These are phyloP conservation scores for Talaromyces sp. DNA, from an alignment of 2,329 filamentous ascomycete species.

Conservation along the genomic window DNA sequence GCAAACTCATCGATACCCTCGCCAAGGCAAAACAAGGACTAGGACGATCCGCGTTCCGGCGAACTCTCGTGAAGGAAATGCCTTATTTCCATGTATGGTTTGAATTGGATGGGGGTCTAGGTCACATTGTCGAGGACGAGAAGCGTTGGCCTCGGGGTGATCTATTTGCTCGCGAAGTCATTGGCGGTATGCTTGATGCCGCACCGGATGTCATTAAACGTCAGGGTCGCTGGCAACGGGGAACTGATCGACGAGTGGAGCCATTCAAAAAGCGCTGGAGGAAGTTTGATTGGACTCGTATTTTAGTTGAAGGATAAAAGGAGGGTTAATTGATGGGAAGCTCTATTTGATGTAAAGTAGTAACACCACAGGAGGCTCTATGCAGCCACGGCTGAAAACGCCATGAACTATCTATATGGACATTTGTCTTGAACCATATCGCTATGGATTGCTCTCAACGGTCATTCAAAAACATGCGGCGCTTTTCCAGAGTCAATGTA, in stretches of 20 bases:
- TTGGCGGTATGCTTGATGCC: slow-evolving; percentile 88
- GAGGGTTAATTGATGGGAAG: background rate
- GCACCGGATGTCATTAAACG: slow-evolving; percentile 83
- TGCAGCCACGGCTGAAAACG: no score
- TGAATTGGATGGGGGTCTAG: slow-evolving; percentile 84
- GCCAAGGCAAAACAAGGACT: slow-evolving; percentile 61
- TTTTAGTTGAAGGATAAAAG: slow-evolving; percentile 55
- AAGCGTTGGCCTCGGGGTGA: slow-evolving; percentile 87
- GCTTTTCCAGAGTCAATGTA: no score
- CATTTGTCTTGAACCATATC: no score
- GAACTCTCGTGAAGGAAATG: slow-evolving; percentile 88
- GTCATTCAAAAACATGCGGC: no score
- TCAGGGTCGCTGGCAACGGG: slow-evolving; percentile 81
- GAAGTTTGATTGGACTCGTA: slow-evolving; percentile 86
- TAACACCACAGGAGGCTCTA: background rate
- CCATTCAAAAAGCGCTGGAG: slow-evolving; percentile 83
- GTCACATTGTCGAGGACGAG: slow-evolving; percentile 87
- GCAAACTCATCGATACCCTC: slow-evolving; percentile 87
- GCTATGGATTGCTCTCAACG: no score
- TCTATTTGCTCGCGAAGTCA: slow-evolving; percentile 85
- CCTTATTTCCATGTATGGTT: slow-evolving; percentile 99
- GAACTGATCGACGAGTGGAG: slow-evolving; percentile 68
- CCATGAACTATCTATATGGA: no score
- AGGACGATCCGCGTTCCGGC: slow-evolving; percentile 80
- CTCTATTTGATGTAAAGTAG: background rate